Evolutionary conservation across 1,139 yeast species (phyloP), one percentile per base, ranked within the genome.

Genomic region (Sugiyamaella paludigena): DNA sequence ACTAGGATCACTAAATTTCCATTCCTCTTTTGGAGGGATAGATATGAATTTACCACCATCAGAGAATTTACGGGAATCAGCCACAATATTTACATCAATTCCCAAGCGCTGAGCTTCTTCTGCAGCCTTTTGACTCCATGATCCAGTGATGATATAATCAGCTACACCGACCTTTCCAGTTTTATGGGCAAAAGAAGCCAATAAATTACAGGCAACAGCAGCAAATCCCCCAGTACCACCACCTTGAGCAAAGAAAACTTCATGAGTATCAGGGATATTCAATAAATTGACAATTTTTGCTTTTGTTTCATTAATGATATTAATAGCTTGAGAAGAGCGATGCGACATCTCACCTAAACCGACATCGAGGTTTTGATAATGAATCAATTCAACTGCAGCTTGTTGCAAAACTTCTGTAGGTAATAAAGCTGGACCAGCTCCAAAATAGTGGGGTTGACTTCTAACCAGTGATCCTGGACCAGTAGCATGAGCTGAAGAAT

Each of bases 201-300:
- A 69, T 71, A 92, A 69, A 66, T 92, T 92, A 61, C 92, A 81
- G 12, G 87, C 91, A 50, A 88, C 77, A 7, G 95, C 80, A 6
- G 98, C 86, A 62, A 92, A 92, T 5, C 96, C 98, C 36, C 89
- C 85, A 45, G 98, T 91, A 54, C 98, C 98, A 53, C 98, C 98
- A 54, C 98, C 98, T 73, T 92, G 98, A 71, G 91, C 72, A 71
- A 91, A 92, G 65, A 92, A 83, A 1, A 91, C 92, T 65, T 89
- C 98, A 66, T 92, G 95, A 33, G 95, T 84, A 53, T 87, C 95
- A 30, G 98, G 98, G 46, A 92, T 79, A 51, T 75, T 66, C 66
- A 88, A 70, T 50, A 92, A 73, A 60, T 84, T 71, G 42, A 63
- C 71, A 62, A 92, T 72, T 60, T 84, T 79, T 37, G 70, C 74